Conservation (phyloP, 106 monocot species). For the Dendrobium chrysotoxum region DNA sequence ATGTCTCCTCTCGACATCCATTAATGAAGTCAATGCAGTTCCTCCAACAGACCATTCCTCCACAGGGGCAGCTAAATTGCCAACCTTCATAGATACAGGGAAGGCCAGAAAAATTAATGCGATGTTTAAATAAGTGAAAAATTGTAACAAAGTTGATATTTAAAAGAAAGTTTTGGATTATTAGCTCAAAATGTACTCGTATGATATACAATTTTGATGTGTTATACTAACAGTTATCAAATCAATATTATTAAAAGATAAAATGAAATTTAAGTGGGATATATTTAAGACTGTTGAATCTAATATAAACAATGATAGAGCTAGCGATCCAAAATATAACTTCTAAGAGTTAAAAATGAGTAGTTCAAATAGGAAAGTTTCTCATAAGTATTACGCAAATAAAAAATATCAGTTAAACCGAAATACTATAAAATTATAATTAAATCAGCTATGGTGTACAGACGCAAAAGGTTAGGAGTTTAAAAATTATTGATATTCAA, state of each 20-base stretch:
- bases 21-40: conserved; percentile 83
- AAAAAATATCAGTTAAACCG: neutral
- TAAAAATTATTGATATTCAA: neutral
- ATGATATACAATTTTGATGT: neutral
- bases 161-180: neutral
- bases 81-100: conserved; percentile 44
- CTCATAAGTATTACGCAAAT: neutral
- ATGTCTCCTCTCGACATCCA: conserved; percentile 98
- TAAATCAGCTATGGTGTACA: neutral
- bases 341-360: neutral
- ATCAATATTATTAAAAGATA: neutral
- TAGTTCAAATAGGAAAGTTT: neutral
- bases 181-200: neutral
- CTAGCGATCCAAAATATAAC: too few relatives aligned
- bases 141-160: neutral
- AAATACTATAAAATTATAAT: neutral
- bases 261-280: neutral
- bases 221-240: neutral
- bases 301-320: neutral
- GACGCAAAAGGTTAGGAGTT: neutral
- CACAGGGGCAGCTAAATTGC: conserved; percentile 83
- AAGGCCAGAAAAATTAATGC: neutral
- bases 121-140: neutral
- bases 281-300: neutral
- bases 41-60: conserved; percentile 98